Percentiles rank a stretch among this genome's conserved stretches.
These are phyloP conservation scores for Agaricus bisporus DNA, from an alignment of 768 basidiomycete genomes.

Conservation along the genomic window DNA sequence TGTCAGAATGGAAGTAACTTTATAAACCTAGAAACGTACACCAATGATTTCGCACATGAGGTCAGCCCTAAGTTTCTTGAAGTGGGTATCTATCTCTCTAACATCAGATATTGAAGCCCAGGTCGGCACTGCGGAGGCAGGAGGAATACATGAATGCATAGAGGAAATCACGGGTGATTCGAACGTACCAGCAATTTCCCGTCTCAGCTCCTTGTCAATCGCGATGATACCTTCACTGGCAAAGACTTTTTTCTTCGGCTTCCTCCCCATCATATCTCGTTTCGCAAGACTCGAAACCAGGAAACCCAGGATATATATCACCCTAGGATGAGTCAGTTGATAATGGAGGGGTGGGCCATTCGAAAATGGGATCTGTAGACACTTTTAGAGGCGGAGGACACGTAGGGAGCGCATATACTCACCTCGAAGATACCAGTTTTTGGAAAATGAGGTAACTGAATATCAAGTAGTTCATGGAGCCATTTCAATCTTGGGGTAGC, in stretches of 20 bases:
- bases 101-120: conserved; percentile 52
- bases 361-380: conserved; percentile 28
- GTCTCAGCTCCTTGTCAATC: conserved; percentile 40
- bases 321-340: conserved; percentile 61
- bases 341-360: conserved; percentile 41
- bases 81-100: conserved; percentile 36
- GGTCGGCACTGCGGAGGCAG: conserved; percentile 35
- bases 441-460: conserved; percentile 21
- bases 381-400: conserved; percentile 10
- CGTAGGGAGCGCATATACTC: conserved; percentile 1
- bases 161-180: background rate
- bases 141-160: conserved; percentile 8
- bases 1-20: background rate
- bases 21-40: conserved; percentile 29
- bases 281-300: conserved; percentile 62
- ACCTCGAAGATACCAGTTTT: conserved; percentile 29
- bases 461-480: conserved; percentile 64
- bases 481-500: conserved; percentile 47
- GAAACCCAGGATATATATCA: conserved; percentile 59
- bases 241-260: conserved; percentile 68
- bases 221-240: conserved; percentile 53
- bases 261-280: conserved; percentile 67
- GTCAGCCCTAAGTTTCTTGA: conserved; percentile 65
- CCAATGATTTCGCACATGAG: conserved; percentile 63
- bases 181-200: conserved; percentile 32